A percentile compares a stretch with the other conserved stretches of the same genome.
phyloP scores from a whole-genome alignment of 768 basidiomycete species.

The Trametes maxima region DNA sequence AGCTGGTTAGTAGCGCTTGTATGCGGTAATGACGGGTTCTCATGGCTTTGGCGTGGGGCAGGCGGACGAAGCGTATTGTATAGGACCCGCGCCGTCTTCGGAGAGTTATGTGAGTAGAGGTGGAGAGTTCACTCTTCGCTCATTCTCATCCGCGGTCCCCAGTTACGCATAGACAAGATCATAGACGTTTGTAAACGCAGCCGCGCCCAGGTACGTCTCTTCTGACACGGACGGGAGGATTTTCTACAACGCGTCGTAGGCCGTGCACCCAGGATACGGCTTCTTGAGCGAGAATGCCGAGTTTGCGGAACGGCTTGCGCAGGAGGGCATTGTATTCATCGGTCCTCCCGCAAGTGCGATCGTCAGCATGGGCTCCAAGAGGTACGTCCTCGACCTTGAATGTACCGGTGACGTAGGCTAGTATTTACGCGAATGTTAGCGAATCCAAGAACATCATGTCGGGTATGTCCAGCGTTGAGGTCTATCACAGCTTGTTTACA shows the following conservation, averaged over 20 bases:
- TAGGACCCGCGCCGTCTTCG: slow-evolving; percentile 86
- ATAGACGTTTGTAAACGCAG: slow-evolving; percentile 78
- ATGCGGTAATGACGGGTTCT: too few species aligned
- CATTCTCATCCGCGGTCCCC: neutral
- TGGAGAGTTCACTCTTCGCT: neutral
- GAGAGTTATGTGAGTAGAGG: slow-evolving; percentile 79
- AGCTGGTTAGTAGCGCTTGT: slow-evolving; percentile 54
- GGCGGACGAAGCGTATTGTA: slow-evolving; percentile 64
- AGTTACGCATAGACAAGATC: slow-evolving; percentile 89
- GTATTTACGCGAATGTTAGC: slow-evolving; percentile 38
- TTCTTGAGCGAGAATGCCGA: slow-evolving; percentile 91
- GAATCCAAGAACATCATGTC: slow-evolving; percentile 97
- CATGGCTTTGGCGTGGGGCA: slow-evolving; percentile 22
- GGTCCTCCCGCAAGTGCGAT: slow-evolving; percentile 90
- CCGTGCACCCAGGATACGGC: slow-evolving; percentile 92
- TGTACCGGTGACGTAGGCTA: too few species aligned
- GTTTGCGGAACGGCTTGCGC: slow-evolving; percentile 74
- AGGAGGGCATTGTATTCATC: slow-evolving; percentile 85
- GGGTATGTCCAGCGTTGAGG: slow-evolving; percentile 42
- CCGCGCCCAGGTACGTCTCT: slow-evolving; percentile 75
- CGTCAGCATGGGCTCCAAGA: slow-evolving; percentile 93
- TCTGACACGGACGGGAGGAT: neutral
- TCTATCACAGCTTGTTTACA: slow-evolving; percentile 2
- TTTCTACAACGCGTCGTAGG: slow-evolving; percentile 44
- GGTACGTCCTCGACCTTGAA: slow-evolving; percentile 43